Base-by-base conservation (phyloP, 2,329 filamentous ascomycete species). In the Stylonectria norvegica region DNA sequence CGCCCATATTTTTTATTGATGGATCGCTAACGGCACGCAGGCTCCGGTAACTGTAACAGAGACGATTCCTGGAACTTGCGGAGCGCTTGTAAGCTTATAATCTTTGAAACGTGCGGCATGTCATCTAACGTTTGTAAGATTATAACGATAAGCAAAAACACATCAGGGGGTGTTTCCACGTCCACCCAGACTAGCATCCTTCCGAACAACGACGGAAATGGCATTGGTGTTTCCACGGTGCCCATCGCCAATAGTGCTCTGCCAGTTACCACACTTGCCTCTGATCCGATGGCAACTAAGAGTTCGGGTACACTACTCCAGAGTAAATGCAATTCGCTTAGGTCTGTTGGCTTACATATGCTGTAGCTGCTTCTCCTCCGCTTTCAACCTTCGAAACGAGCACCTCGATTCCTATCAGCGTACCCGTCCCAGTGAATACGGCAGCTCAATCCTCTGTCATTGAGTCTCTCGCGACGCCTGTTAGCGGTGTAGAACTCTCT, bases 151-250 rank as follows among this genome's bases (percentile, higher is more conserved):
- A 17, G 15, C 16, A 17, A 32, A 10, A 30, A 18, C 16, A 18
- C n/a, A 15, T 18, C 31, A 17, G 31, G 31, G 10, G n/a, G 10
- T 8, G 27, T 14, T 10, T 14, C n/a, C 6, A 29, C 27, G 15
- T 29, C 27, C n/a, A 14, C 5, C 7, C n/a, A 10, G n/a, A 14
- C 40, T 7, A 43, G 33, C 14, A 15, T 48, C n/a, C 52, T 52
- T 28, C 37, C 36, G n/a, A n/a, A n/a, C n/a, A n/a, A n/a, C 14
- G 34, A 55, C 28, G 55, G 53, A 18, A 53, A 58, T 22, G 56
- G 56, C 10, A 42, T 58, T 10, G 61, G 60, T 6, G 61, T 64
- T n/a, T 52, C 52, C 12, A 60, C 54, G 14, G 39, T 63, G 27
- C 56, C 61, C 15, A 56, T 63, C 20, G 36, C 51, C 5, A 28